A percentile compares a stretch with the other conserved stretches of the same genome.
These are phyloP conservation scores for Pseudocercospora pini-densiflorae DNA, from an alignment of 2,329 filamentous ascomycete genomes.

Conservation along the genomic window DNA sequence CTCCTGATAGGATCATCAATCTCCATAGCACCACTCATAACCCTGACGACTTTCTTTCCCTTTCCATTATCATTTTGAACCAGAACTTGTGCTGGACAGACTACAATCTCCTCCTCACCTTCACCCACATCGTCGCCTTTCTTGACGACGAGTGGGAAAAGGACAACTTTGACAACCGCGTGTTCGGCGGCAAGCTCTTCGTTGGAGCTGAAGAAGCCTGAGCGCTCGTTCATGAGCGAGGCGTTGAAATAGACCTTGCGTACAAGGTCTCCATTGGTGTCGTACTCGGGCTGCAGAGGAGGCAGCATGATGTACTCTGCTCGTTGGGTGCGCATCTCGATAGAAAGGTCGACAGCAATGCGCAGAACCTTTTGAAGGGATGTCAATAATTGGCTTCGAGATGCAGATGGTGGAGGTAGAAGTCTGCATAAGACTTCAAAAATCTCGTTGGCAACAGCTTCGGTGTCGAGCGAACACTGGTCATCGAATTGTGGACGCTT, in stretches of 20 bases:
- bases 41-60: constrained; percentile 54
- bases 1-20: constrained; percentile 43
- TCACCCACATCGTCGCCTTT: constrained; percentile 87
- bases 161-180: constrained; percentile 83
- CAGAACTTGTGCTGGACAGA: constrained; percentile 92
- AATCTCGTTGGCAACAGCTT: constrained; percentile 92
- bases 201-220: constrained; percentile 70
- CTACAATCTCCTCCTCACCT: constrained; percentile 92
- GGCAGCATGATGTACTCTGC: constrained; percentile 99
- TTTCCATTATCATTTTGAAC: constrained; percentile 54
- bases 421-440: constrained; percentile 82
- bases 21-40: constrained; percentile 57
- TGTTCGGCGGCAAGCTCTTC: constrained; percentile 78
- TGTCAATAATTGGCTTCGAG: constrained; percentile 79
- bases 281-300: constrained; percentile 91
- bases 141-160: constrained; percentile 96
- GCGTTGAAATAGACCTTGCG: constrained; percentile 92
- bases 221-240: constrained; percentile 91
- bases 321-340: constrained; percentile 96
- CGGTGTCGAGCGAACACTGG: constrained; percentile 86
- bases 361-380: constrained; percentile 87
- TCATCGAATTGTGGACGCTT: constrained; percentile 77
- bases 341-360: constrained; percentile 84
- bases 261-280: constrained; percentile 85
- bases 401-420: constrained; percentile 81